Base-by-base conservation (phyloP, 2,329 filamentous ascomycete species). In the Ilyonectria sp. region DNA sequence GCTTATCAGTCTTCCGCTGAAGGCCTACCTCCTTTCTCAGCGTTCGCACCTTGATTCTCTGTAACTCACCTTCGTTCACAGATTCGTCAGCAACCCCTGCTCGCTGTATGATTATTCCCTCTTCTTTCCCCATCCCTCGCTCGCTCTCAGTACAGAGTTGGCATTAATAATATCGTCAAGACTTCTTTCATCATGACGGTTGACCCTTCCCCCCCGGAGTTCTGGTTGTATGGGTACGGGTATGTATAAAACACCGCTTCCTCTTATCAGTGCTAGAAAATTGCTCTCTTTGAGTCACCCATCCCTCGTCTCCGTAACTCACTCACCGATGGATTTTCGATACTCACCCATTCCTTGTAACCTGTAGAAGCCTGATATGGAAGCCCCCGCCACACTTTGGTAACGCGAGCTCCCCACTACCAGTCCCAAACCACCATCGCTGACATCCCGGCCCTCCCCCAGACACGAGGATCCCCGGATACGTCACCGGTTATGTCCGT, bases 211-310 rank as follows among this genome's bases (percentile, higher is more conserved):
- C 67, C 76, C 50, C 85, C 88, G 40, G 93, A 97, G 78, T 94
- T 98, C 76, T 99, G 96, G 96, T 86, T 99, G 52, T 98, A 97
- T 81, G 96, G 96, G 69, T 99, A 98, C 78, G 96, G 95, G 95
- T 97, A 85, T 72, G 86, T 57, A 54, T 29, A 46, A 15, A 55
- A 43, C 46, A 26, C 21, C 19, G 8, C 35, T 37, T 47, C 57
- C 10, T 54, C 58, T 33, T n/a, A 17, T 11, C n/a, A 6, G 11
- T 35, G 59, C 49, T 40, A 31, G 11, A 10, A 37, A 55, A 19
- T 52, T 23, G 33, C 40, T 57, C 44, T 54, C 43, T 37, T 59
- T 33, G 43, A 52, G 35, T 58, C 43, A 21, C 59, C 11, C 13
- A 44, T 46, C 35, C n/a, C 59, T 31, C 29, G 26, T 50, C 21